Evolutionary conservation across 768 basidiomycete genomes (phyloP), one percentile per base, ranked within the genome.

Genomic region (Mycena galericulata): DNA sequence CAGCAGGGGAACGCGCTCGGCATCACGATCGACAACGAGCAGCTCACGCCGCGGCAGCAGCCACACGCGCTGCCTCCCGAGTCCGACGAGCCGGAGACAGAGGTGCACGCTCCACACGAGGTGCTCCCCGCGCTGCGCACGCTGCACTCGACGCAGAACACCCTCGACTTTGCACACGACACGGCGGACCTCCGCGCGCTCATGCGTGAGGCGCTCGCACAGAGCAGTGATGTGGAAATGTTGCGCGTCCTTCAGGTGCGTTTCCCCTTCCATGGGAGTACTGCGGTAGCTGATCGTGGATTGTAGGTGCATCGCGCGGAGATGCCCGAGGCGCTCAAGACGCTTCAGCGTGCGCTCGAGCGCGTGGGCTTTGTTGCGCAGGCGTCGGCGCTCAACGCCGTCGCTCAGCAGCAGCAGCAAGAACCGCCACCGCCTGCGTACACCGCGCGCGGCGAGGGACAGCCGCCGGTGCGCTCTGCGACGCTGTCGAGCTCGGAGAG

Each of bases 301-400:
- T 43, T 26, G 51, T 47, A 85, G 67, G 86, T 91, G 47, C 84
- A 84, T 36, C 80, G 88, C 50, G 86, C 88, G 49, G 91, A 93
- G 76, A 90, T 93, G 86, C 90, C 90, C 1, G 93, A 95, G 76
- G 92, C 92, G 15, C 89, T 94, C 76, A 93, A 92, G 80, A 90
- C 93, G 5, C 82, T 95, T 20, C 92, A 93, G 79, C 80, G 93
- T 26, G 88, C 88, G 18, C 79, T 92, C 55, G 89, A 90, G 79
- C 71, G 74, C 22, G 82, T 84, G 60, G 78, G 70, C 17, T 61
- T 61, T 9, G 62, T 65, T 17, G 22, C 57, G 11, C 51, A 38
- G 34, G 43, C 61, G 30, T 40, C 59, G 22, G 15, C 61, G 12
- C 34, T 38, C 11, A 7, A 12, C 26, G 34, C 22, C 46, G 50